phyloP scores from a whole-genome alignment of 208 protist genomes.

The Acanthamoeba healyi region DNA sequence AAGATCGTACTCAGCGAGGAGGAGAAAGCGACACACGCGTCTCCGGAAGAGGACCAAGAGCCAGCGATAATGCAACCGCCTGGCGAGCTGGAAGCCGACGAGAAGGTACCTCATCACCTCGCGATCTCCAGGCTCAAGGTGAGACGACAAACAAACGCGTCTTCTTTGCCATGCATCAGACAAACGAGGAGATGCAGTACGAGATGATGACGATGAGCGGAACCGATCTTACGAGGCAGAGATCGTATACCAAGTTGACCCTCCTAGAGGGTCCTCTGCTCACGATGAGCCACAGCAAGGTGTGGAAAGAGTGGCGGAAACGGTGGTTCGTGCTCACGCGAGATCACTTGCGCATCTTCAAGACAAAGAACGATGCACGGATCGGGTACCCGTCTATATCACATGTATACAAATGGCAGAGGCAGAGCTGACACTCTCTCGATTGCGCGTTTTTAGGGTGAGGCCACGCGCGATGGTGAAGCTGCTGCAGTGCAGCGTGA shows the following conservation, averaged over 20 bases:
- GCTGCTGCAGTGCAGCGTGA: constrained; percentile 28
- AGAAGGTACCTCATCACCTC: not conserved
- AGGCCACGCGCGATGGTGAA: not conserved
- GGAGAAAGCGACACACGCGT: not conserved
- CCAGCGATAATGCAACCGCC: not conserved
- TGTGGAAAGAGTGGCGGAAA: constrained; percentile 59
- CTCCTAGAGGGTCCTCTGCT: constrained; percentile 6
- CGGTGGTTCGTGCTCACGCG: constrained; percentile 22
- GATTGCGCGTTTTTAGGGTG: too few species aligned
- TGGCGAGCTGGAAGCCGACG: not conserved
- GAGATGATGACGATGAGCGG: constrained; percentile 6
- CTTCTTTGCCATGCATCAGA: too few species aligned
- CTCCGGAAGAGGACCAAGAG: not conserved
- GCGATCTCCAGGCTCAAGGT: too few species aligned
- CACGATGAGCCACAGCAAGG: constrained; percentile 53
- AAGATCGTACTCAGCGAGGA: constrained; percentile 38
- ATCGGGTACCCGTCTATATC: too few species aligned
- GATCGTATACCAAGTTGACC: not conserved
- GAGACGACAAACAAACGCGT: too few species aligned
- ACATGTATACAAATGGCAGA: too few species aligned
- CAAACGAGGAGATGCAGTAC: not conserved
- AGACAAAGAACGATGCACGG: constrained; percentile 1
- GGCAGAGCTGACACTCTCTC: too few species aligned
- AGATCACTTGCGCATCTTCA: constrained; percentile 3
- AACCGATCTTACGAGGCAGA: not conserved